A percentile compares a stretch with the other conserved stretches of the same genome.
Conservation (phyloP, 1,284 basidiomycete species). For the Sanghuangporus weigelae region DNA sequence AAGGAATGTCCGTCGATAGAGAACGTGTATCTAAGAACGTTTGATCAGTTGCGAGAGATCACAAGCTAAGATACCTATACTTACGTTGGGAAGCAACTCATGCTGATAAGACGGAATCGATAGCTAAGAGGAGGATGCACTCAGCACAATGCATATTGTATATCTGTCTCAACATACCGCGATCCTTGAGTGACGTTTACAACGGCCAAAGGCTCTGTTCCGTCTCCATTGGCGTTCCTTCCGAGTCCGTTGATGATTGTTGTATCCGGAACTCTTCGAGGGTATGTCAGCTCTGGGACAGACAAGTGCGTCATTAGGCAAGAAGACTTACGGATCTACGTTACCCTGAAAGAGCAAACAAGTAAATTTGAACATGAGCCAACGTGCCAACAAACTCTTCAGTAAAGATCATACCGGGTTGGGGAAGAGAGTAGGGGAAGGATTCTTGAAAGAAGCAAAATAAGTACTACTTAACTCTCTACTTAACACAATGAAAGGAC, state of each 20-base stretch:
- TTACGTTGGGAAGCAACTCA: conserved; percentile 36
- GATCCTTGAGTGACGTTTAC: conserved; percentile 40
- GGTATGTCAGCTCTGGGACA: neutral
- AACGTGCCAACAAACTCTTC: too few relatives aligned
- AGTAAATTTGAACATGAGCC: neutral
- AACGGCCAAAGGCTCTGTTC: neutral
- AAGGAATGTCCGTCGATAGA: conserved; percentile 20
- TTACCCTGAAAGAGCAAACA: neutral
- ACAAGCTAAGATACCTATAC: conserved; percentile 30
- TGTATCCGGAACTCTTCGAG: conserved; percentile 18
- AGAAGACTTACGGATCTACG: neutral
- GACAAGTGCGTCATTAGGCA: neutral
- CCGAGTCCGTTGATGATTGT: conserved; percentile 29
- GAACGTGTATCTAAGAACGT: conserved; percentile 8
- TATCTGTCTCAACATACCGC: conserved; percentile 24
- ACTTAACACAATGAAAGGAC: neutral
- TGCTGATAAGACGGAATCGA: conserved; percentile 37
- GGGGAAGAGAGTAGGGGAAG: neutral
- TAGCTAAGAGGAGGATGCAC: conserved; percentile 25
- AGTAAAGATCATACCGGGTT: neutral
- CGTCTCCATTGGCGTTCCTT: conserved; percentile 23
- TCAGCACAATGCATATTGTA: conserved; percentile 32
- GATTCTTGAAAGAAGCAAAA: neutral
- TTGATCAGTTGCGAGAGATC: conserved; percentile 18
- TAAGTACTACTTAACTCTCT: neutral